Percentiles rank a stretch among this genome's conserved stretches.
These are phyloP conservation scores for Colletotrichum musicola DNA, from an alignment of 2,329 filamentous ascomycete genomes.

Conservation along the genomic window DNA sequence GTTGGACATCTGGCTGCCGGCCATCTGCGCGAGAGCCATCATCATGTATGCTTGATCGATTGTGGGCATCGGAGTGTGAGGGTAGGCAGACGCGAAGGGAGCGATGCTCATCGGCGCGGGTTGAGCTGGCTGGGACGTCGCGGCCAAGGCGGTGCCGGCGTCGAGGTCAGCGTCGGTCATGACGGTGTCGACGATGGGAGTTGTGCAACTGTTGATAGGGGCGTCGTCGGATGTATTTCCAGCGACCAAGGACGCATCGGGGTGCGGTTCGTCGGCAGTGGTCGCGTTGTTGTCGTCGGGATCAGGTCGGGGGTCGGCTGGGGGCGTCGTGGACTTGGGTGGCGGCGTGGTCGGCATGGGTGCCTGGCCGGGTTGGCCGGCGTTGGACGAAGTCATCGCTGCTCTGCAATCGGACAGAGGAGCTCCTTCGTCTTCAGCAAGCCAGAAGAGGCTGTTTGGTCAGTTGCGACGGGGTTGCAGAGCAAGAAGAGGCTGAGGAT, in stretches of 20 bases:
- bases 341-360: slow-evolving; percentile 42
- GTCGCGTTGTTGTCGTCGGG: slow-evolving; percentile 36
- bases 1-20: slow-evolving; percentile 47
- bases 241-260: slow-evolving; percentile 24
- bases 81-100: slow-evolving; percentile 51
- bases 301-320: slow-evolving; percentile 15
- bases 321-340: slow-evolving; percentile 32
- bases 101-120: slow-evolving; percentile 40
- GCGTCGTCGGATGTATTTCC: slow-evolving; percentile 11
- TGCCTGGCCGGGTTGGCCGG: slow-evolving; percentile 50
- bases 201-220: slow-evolving; percentile 1
- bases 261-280: slow-evolving; percentile 39
- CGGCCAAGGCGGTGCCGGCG: slow-evolving; percentile 41
- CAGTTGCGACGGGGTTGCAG: slow-evolving; percentile 35
- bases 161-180: slow-evolving; percentile 33
- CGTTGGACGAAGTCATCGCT: slow-evolving; percentile 73
- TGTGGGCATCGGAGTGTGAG: slow-evolving; percentile 47
- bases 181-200: slow-evolving; percentile 26
- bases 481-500: slow-evolving; percentile 32
- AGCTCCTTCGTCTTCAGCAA: slow-evolving; percentile 65
- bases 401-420: slow-evolving; percentile 57
- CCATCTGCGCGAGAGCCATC: slow-evolving; percentile 59
- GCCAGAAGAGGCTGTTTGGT: slow-evolving; percentile 38
- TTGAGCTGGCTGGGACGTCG: slow-evolving; percentile 38
- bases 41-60: slow-evolving; percentile 58